Conservation (phyloP, 768 basidiomycete species). For the Lactarius indigo region DNA sequence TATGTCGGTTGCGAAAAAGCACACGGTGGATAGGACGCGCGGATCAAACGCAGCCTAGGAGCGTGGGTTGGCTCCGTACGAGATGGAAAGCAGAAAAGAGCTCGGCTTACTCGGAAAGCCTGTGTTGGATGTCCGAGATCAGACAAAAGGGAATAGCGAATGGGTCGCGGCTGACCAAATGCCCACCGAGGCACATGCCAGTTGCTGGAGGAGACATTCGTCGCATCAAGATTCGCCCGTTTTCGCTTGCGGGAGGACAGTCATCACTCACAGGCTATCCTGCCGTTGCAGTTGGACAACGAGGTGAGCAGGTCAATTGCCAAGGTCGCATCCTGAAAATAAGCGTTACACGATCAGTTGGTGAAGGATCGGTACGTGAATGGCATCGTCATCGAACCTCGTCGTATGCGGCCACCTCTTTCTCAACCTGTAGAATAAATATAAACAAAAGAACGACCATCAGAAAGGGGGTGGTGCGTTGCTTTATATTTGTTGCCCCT, state of each 20-base stretch:
- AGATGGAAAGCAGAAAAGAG: neutral
- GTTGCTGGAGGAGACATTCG: conserved; percentile 51
- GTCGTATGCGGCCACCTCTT: conserved; percentile 82
- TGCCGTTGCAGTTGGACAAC: conserved; percentile 82
- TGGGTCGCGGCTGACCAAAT: conserved; percentile 52
- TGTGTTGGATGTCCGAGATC: conserved; percentile 25
- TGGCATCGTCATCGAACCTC: conserved; percentile 48
- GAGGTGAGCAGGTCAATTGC: conserved; percentile 71
- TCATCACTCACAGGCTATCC: conserved; percentile 65
- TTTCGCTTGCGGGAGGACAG: neutral
- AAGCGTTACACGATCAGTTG: neutral
- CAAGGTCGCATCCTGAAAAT: conserved; percentile 66
- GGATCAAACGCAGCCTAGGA: conserved; percentile 81
- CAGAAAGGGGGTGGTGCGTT: neutral
- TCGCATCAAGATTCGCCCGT: neutral
- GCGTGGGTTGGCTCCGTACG: neutral
- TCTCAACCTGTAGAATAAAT: conserved; percentile 73
- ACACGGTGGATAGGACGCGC: conserved; percentile 78
- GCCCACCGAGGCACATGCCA: conserved; percentile 89
- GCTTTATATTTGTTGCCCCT: conserved; percentile 93
- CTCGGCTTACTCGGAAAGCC: conserved; percentile 48
- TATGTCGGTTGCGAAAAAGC: conserved; percentile 95
- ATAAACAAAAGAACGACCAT: no score
- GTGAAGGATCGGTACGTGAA: neutral
- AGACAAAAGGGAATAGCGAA: conserved; percentile 35